phyloP scores from a whole-genome alignment of 371 early-diverging fungal genomes.

The Smittium culicis region DNA sequence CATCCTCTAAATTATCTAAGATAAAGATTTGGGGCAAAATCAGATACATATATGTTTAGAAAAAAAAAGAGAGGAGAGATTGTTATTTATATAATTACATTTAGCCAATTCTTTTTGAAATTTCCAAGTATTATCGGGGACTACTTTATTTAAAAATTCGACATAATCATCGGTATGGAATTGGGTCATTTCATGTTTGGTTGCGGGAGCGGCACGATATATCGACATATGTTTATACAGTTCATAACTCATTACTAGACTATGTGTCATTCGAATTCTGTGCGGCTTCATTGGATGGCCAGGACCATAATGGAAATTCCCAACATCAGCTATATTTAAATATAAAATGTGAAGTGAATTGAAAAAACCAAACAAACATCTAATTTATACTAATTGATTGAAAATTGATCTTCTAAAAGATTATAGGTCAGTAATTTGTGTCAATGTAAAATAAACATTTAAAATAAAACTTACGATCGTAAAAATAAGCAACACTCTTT shows the following conservation, averaged over 20 bases:
- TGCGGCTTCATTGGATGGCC: conserved; percentile 97
- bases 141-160: conserved; percentile 88
- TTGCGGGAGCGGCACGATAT: conserved; percentile 54
- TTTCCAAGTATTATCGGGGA: conserved; percentile 54
- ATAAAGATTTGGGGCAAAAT: not conserved
- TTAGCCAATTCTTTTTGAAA: conserved; percentile 32
- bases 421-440: not conserved
- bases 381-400: not conserved
- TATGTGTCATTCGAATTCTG: conserved; percentile 95
- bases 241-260: conserved; percentile 94
- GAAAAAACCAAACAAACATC: not conserved
- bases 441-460: not conserved
- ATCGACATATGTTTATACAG: conserved; percentile 92
- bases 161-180: conserved; percentile 99
- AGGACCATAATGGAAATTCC: conserved; percentile 51
- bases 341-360: conserved; percentile 13
- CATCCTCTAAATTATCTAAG: conserved; percentile 51
- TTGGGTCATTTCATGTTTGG: conserved; percentile 90
- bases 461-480: conserved; percentile 27
- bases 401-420: not conserved
- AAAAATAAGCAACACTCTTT: conserved; percentile 33
- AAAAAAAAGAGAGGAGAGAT: not conserved
- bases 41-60: not conserved
- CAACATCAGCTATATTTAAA: conserved; percentile 35
- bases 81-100: conserved; percentile 20